Evolutionary conservation across 768 basidiomycete species (phyloP).

Genomic region (Pisolithus microcarpus): DNA sequence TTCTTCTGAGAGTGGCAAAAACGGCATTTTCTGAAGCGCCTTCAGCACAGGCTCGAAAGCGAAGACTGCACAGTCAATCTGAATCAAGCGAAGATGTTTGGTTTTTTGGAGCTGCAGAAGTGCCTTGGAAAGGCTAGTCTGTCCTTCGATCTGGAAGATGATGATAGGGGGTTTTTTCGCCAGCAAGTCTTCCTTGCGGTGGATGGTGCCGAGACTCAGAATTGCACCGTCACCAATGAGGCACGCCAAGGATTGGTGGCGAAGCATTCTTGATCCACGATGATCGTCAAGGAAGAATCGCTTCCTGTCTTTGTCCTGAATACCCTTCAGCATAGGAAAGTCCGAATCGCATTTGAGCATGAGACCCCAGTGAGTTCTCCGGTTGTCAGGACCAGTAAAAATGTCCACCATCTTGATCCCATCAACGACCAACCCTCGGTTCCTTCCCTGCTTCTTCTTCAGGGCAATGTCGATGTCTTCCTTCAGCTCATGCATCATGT

Average conservation of each 20-base stretch:
- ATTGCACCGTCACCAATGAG: constrained; percentile 42
- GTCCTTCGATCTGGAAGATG: constrained; percentile 46
- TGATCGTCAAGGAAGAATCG: constrained; percentile 32
- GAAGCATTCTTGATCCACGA: constrained; percentile 32
- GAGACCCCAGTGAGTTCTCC: constrained; percentile 35
- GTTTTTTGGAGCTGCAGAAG: constrained; percentile 35
- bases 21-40: constrained; percentile 41
- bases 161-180: constrained; percentile 41
- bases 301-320: constrained; percentile 30
- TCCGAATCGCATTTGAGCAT: constrained; percentile 31
- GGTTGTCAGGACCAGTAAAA: constrained; percentile 23
- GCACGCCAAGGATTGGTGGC: constrained; percentile 49
- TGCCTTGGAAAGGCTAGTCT: constrained; percentile 29
- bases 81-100: constrained; percentile 38
- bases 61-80: constrained; percentile 56
- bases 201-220: constrained; percentile 46
- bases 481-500: constrained; percentile 50
- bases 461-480: constrained; percentile 46
- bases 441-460: constrained; percentile 33
- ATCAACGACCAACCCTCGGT: constrained; percentile 33
- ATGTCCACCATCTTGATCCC: constrained; percentile 32
- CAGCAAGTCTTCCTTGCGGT: constrained; percentile 48
- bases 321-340: constrained; percentile 30
- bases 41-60: constrained; percentile 57
- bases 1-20: constrained; percentile 43